Base-by-base conservation (phyloP, 352 stramenopile genomes). In the Phytopythium chamaehyphon region DNA sequence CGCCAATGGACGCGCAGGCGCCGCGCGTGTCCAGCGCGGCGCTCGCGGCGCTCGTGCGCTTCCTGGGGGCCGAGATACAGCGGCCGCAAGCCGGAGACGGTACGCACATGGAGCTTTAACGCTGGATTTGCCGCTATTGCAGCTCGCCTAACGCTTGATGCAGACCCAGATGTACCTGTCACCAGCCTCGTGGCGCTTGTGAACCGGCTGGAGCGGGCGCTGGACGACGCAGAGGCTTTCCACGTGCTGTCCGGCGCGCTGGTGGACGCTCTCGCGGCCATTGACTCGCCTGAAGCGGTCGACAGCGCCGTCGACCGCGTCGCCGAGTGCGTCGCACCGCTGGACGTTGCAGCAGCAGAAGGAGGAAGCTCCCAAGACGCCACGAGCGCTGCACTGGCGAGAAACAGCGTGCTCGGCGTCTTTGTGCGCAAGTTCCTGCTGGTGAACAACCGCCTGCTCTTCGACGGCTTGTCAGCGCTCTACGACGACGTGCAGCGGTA, bases 391-490 rank as follows among this genome's bases (percentile, higher is more conserved):
- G 59, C 69, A 31, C 64, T 90, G 18, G 64, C 62, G 28, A 68
- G 79, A 22, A 66, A 56, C 22, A 90, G 79, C 51, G 48, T 86
- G 40, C 59, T 91, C 18, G 81, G 81, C 1, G 54, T 88, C 15
- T 91, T 88, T 47, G 74, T 91, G 43, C 78, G 81, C 21, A 72
- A 65, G 39, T 85, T 91, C 47, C 61, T 87, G n/a, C 43, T 91
- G 26, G 61, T 64, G 1, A 58, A 83, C 15, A 79, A 86, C 42
- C 62, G 76, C 0, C 37, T 83, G 35, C 46, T 91, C 36, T 91
- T 91, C 22, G 81, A 91, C 22, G 78, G 81, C 4, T 55, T 91
- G n/a, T 84, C 76, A 24, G 59, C 67, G 22, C 62, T 89, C 26
- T 89, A 73, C 39, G 81, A 91, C 15, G 70, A 88, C 35, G 67